A percentile compares a stretch with the other conserved stretches of the same genome.
Evolutionary conservation across 2,329 filamentous ascomycete genomes (phyloP).

Genomic region (Cladophialophora chaetospira): DNA sequence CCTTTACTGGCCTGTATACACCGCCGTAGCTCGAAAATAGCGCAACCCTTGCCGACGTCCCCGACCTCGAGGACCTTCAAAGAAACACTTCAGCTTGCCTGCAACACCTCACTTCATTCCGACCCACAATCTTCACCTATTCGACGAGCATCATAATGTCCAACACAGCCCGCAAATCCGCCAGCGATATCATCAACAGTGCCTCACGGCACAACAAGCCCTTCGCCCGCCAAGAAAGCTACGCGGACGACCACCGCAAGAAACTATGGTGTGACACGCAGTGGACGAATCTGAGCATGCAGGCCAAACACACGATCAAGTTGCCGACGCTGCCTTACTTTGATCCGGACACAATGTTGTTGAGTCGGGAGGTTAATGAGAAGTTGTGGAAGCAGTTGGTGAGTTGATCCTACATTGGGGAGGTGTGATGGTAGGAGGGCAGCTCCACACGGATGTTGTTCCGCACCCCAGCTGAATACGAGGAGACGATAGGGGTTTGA

Average conservation of each 20-base stretch:
- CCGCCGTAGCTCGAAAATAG: conserved; percentile 4
- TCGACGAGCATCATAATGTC: not conserved
- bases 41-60: conserved; percentile 2
- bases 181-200: conserved; percentile 23
- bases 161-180: conserved; percentile 17
- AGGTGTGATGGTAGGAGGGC: no score
- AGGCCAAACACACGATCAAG: conserved; percentile 24
- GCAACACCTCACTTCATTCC: not conserved
- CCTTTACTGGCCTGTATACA: not conserved
- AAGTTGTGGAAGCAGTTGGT: conserved; percentile 32
- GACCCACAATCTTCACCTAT: not conserved
- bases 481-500: no score
- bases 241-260: conserved; percentile 23
- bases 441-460: no score
- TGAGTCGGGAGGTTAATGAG: conserved; percentile 30
- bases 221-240: not conserved
- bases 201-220: conserved; percentile 20
- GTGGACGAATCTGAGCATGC: conserved; percentile 32
- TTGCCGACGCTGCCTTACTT: conserved; percentile 31
- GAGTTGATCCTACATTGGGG: conserved; percentile 2
- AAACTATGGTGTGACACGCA: conserved; percentile 31
- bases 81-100: not conserved
- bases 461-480: no score
- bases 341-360: conserved; percentile 32
- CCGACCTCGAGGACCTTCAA: not conserved